Evolutionary conservation across 345 rosid genomes (phyloP), one percentile per base, ranked within the genome.

Genomic region (Geranium brycei): DNA sequence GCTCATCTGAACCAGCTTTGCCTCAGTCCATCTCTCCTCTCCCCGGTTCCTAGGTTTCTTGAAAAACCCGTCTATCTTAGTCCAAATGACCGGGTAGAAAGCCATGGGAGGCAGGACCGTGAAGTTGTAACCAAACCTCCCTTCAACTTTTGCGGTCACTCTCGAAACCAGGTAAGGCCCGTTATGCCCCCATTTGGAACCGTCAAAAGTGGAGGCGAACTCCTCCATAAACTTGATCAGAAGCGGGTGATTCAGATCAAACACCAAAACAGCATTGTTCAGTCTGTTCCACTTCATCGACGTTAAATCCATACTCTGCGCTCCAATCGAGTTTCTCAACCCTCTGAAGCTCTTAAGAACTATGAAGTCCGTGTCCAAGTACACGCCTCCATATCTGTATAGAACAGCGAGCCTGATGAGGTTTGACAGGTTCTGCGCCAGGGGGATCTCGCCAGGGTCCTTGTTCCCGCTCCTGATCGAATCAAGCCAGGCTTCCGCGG

Each of bases 161-260:
- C 98, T 80, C 5, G 85, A 85, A 16, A 89, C 87, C 78, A 91
- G 58, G 58, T 87, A 85, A 0, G 98, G 98, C 0, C 98, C 98
- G 31, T 89, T 89, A 53, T 91, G 81, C 5, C 96, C 96, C 95
- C 98, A 91, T 74, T 70, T 89, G 59, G 75, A 84, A 7, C 92
- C 96, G 60, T 89, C 84, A 59, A 89, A 91, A 17, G 85, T 87
- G 5, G 73, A 57, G 19, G 89, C 87, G 66, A 87, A 87, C 73
- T 91, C 98, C 58, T 83, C 76, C 0, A 91, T 83, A 69, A 91
- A 91, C 53, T 72, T 72, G 60, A 75, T 65, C 3, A 91, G 12
- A 60, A 89, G 86, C 0, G 85, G 89, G 64, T 89, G 98, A 2
- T 75, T 78, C 77, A 64, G 71, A 6, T 91, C 95, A 15, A 91